Conservation (phyloP, 2,329 filamentous ascomycete species). For the Pestalotiopsis sp. region DNA sequence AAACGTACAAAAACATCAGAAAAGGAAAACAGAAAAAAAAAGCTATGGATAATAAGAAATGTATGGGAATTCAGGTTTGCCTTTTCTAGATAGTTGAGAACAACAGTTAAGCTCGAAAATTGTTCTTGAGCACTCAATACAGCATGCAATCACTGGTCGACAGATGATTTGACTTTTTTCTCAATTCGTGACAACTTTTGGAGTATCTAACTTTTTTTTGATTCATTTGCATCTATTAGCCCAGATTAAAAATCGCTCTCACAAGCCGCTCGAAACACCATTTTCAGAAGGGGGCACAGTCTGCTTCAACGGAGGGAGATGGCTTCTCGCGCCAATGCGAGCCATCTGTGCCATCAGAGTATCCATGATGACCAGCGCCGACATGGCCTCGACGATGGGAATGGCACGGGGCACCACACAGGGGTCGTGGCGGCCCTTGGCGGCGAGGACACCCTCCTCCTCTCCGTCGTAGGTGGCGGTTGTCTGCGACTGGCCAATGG, state of each 20-base stretch:
- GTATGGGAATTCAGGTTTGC: too few relatives aligned
- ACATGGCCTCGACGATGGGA: slow-evolving; percentile 90
- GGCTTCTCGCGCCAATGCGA: slow-evolving; percentile 47
- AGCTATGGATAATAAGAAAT: too few relatives aligned
- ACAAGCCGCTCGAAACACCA: slow-evolving; percentile 5
- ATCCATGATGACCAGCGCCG: slow-evolving; percentile 84
- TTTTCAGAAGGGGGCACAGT: slow-evolving; percentile 4
- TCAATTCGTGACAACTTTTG: background rate
- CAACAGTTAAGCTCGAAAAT: too few relatives aligned
- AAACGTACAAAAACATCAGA: too few relatives aligned
- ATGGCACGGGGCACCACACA: slow-evolving; percentile 89
- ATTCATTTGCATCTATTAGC: background rate
- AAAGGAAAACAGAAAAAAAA: too few relatives aligned
- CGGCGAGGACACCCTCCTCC: slow-evolving; percentile 74
- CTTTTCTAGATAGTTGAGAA: too few relatives aligned
- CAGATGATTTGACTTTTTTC: background rate
- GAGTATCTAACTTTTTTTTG: background rate
- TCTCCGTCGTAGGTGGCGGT: slow-evolving; percentile 79
- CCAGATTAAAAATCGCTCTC: background rate
- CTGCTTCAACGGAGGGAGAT: slow-evolving; percentile 41
- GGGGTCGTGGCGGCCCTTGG: slow-evolving; percentile 93
- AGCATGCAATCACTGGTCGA: background rate
- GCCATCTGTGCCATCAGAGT: slow-evolving; percentile 81
- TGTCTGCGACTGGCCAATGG: slow-evolving; percentile 85
- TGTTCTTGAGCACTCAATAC: too few relatives aligned